phyloP scores from a whole-genome alignment of 83 land plant genomes.

The Isoetes engelmannii region DNA sequence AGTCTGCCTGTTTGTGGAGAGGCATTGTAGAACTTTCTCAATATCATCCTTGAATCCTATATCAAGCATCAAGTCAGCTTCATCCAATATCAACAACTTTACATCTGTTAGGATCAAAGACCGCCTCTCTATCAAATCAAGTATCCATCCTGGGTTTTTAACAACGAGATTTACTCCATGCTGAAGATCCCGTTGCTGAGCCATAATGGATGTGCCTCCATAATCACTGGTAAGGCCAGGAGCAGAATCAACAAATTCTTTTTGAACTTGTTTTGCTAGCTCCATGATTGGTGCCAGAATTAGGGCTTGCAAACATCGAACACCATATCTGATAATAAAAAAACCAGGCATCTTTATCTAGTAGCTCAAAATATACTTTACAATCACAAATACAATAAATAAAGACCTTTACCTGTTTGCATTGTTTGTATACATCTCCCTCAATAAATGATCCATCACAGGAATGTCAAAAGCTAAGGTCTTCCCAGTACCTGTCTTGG shows the following conservation, averaged over 20 bases:
- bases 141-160: constrained; percentile 88
- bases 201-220: constrained; percentile 73
- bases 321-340: constrained; percentile 31
- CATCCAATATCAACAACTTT: constrained; percentile 69
- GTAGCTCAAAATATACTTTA: not conserved
- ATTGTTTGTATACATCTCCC: constrained; percentile 22
- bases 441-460: constrained; percentile 45
- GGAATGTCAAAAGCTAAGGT: constrained; percentile 95
- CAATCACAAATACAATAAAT: not conserved
- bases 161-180: constrained; percentile 90
- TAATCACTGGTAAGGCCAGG: constrained; percentile 68
- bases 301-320: constrained; percentile 61
- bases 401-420: not conserved
- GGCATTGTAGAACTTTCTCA: constrained; percentile 55
- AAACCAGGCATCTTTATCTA: no score
- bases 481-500: constrained; percentile 90
- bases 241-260: constrained; percentile 82
- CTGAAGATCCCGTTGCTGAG: constrained; percentile 62
- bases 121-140: constrained; percentile 58
- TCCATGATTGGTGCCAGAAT: constrained; percentile 89
- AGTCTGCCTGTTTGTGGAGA: constrained; percentile 63
- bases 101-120: constrained; percentile 55
- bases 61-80: constrained; percentile 93
- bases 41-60: constrained; percentile 88
- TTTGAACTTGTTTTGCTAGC: constrained; percentile 91